These are phyloP conservation scores for Asterochloris erici DNA, from an alignment of 139 green algal genomes.

Conservation along the genomic window DNA sequence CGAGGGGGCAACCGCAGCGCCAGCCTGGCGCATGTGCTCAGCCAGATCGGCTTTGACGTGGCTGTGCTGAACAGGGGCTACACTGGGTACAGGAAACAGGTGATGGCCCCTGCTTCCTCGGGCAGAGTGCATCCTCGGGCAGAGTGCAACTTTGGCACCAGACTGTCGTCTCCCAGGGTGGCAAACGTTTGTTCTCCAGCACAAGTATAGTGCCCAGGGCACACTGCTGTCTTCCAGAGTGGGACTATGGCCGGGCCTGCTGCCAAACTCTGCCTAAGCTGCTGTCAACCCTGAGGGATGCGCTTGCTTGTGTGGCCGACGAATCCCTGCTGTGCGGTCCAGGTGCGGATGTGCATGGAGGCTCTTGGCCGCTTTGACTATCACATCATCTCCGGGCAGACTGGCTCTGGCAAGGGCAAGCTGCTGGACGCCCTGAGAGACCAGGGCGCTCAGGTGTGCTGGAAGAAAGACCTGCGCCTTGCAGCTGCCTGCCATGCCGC, in stretches of 20 bases:
- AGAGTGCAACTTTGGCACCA: no score
- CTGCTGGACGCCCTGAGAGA: constrained; percentile 11
- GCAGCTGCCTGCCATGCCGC: no score
- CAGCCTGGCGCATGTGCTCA: constrained; percentile 6
- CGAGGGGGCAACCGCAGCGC: background rate
- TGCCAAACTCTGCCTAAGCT: no score
- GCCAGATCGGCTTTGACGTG: background rate
- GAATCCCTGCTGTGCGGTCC: background rate
- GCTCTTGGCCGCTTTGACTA: constrained; percentile 11
- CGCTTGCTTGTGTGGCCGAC: background rate
- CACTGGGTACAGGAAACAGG: constrained; percentile 15
- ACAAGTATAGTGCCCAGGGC: no score
- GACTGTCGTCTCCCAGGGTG: no score
- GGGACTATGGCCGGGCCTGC: no score
- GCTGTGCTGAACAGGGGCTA: constrained; percentile 4
- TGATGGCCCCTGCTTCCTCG: background rate
- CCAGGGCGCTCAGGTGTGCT: constrained; percentile 1
- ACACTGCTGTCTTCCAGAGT: no score
- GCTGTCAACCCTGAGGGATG: no score
- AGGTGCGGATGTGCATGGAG: constrained; percentile 19
- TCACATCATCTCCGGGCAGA: constrained; percentile 4
- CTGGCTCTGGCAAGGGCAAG: constrained; percentile 17
- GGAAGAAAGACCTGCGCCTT: no score
- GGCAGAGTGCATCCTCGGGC: no score
- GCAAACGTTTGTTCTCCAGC: no score